These are phyloP conservation scores for Podospora australis DNA, from an alignment of 495 filamentous ascomycete genomes.

Conservation along the genomic window DNA sequence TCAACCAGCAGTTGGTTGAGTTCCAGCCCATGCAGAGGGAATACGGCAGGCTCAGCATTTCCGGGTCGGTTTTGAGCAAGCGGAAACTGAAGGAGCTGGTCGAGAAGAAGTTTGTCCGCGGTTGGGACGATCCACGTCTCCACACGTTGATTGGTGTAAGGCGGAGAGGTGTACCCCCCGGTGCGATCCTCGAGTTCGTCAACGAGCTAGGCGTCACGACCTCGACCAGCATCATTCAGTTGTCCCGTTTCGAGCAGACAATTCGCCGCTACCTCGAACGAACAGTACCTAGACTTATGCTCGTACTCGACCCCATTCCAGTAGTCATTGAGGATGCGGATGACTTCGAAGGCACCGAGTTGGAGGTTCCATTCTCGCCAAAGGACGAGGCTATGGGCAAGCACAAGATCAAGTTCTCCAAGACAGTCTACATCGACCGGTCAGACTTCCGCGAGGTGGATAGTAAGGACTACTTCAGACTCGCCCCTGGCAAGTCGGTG, in stretches of 20 bases:
- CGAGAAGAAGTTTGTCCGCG: slow-evolving; percentile 62
- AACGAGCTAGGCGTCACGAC: slow-evolving; percentile 86
- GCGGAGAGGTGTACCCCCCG: slow-evolving; percentile 76
- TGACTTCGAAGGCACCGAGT: slow-evolving; percentile 47
- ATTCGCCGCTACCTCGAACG: slow-evolving; percentile 77
- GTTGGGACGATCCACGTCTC: slow-evolving; percentile 85
- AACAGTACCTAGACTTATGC: slow-evolving; percentile 79
- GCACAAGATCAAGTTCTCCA: slow-evolving; percentile 69
- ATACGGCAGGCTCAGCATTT: slow-evolving; percentile 72
- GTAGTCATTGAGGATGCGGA: slow-evolving; percentile 74
- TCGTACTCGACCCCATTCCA: slow-evolving; percentile 74
- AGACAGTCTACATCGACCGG: slow-evolving; percentile 85
- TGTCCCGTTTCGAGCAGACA: slow-evolving; percentile 66
- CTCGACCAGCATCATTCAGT: slow-evolving; percentile 63
- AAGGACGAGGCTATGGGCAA: slow-evolving; percentile 61
- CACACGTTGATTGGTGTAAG: slow-evolving; percentile 83
- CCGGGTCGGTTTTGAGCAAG: slow-evolving; percentile 78
- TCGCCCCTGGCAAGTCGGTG: slow-evolving; percentile 84
- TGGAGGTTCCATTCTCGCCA: slow-evolving; percentile 66
- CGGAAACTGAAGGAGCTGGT: slow-evolving; percentile 74
- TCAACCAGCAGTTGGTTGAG: slow-evolving; percentile 59
- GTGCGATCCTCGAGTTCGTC: slow-evolving; percentile 79
- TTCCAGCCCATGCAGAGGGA: slow-evolving; percentile 80
- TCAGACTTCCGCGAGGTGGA: slow-evolving; percentile 86
- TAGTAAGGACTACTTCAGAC: slow-evolving; percentile 82